These are phyloP conservation scores for Coccomyxa sp. DNA, from an alignment of 139 green algal genomes.

Conservation along the genomic window DNA sequence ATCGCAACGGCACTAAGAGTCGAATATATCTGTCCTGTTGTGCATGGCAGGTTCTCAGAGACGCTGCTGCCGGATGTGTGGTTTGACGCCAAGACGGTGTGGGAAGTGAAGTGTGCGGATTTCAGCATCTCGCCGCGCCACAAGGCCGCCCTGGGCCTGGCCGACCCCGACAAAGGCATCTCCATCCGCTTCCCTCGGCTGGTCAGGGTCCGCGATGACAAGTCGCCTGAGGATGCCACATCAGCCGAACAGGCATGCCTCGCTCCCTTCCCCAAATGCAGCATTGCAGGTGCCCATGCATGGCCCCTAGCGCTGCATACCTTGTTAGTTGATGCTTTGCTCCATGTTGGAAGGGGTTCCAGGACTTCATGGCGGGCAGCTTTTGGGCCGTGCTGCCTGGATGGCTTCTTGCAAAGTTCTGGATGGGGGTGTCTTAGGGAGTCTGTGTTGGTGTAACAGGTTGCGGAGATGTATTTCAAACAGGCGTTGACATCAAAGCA, in stretches of 20 bases:
- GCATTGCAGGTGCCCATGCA: background rate
- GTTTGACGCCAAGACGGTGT: conserved; percentile 87
- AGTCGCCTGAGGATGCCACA: conserved; percentile 85
- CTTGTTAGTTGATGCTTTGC: background rate
- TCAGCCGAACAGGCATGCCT: conserved; percentile 58
- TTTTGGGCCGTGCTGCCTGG: background rate
- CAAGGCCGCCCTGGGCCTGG: conserved; percentile 73
- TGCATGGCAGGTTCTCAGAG: conserved; percentile 25
- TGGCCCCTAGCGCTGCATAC: too few relatives aligned
- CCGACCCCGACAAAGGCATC: conserved; percentile 66
- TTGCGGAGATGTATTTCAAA: conserved; percentile 82
- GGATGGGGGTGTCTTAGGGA: background rate
- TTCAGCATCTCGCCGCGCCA: conserved; percentile 91
- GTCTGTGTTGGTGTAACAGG: conserved; percentile 15
- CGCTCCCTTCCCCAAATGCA: background rate
- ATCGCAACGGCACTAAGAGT: too few relatives aligned
- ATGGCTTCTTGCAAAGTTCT: background rate
- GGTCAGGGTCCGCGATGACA: conserved; percentile 89
- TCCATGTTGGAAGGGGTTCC: conserved; percentile 15
- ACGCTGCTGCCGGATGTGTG: conserved; percentile 82
- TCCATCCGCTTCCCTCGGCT: conserved; percentile 86
- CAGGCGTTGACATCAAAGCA: conserved; percentile 55
- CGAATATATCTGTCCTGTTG: too few relatives aligned
- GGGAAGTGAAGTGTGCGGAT: conserved; percentile 98
- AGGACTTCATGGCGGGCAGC: background rate